phyloP scores from a whole-genome alignment of 164 flowering plant species.

The Chimonanthus salicifolius region DNA sequence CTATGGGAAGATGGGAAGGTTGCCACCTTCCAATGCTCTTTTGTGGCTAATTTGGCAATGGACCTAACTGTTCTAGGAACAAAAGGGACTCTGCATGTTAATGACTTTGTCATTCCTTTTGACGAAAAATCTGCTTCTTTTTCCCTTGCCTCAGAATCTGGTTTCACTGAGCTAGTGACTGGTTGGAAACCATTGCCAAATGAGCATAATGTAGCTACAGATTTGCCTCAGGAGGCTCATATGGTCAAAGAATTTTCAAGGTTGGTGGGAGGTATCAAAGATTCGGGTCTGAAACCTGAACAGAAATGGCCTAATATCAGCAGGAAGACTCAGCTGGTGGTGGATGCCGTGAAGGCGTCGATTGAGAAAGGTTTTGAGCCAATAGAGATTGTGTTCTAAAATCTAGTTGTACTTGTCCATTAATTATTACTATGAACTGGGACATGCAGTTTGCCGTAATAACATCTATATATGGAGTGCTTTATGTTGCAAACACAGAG shows the following conservation, averaged over 20 bases:
- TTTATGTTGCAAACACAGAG: not conserved
- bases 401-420: not conserved
- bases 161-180: slow-evolving; percentile 20
- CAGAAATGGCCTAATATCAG: slow-evolving; percentile 27
- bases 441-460: not conserved
- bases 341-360: slow-evolving; percentile 34
- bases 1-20: slow-evolving; percentile 36
- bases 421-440: not conserved
- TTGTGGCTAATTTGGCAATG: slow-evolving; percentile 26
- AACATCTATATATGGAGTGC: not conserved
- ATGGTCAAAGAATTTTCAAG: slow-evolving; percentile 35
- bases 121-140: slow-evolving; percentile 20
- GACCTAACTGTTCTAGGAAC: slow-evolving; percentile 24
- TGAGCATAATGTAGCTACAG: slow-evolving; percentile 15
- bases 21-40: slow-evolving; percentile 39
- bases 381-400: slow-evolving; percentile 27
- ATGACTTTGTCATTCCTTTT: slow-evolving; percentile 29
- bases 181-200: slow-evolving; percentile 23
- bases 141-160: slow-evolving; percentile 10
- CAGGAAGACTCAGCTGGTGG: slow-evolving; percentile 31
- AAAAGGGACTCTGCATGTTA: slow-evolving; percentile 22
- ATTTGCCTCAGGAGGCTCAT: slow-evolving; percentile 36
- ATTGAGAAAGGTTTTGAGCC: slow-evolving; percentile 36
- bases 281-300: slow-evolving; percentile 19
- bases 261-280: slow-evolving; percentile 18